Percentiles rank a stretch among this genome's conserved stretches.
Evolutionary conservation across 148 eudicot species (phyloP).

Genomic region (Polygonum maritimum): DNA sequence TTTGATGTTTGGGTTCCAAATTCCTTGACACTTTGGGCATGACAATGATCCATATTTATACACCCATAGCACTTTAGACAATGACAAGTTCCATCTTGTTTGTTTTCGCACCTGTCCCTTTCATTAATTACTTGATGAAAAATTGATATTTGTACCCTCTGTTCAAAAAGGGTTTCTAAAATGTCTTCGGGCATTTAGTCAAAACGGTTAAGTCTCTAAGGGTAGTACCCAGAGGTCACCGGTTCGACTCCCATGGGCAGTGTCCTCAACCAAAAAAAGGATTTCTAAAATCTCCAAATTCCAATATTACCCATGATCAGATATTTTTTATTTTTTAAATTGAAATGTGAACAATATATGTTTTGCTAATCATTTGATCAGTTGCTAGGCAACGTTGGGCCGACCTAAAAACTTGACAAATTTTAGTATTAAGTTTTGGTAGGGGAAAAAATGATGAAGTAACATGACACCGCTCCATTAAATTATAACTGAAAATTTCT

Average conservation of each 20-base stretch:
- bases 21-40: constrained; percentile 9
- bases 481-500: neutral
- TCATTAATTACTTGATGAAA: neutral
- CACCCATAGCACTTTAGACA: constrained; percentile 4
- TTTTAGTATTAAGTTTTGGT: too few species aligned
- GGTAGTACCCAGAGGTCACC: too few species aligned
- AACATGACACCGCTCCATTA: neutral
- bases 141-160: neutral
- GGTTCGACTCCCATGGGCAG: too few species aligned
- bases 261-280: too few species aligned
- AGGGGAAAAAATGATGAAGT: too few species aligned
- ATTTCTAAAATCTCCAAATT: neutral
- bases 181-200: too few species aligned
- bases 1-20: constrained; percentile 5
- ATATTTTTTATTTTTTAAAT: neutral
- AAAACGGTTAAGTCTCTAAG: too few species aligned
- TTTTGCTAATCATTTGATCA: neutral
- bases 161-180: neutral
- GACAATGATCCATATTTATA: constrained; percentile 3
- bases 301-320: neutral
- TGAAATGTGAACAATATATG: neutral
- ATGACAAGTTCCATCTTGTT: constrained; percentile 2
- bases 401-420: too few species aligned
- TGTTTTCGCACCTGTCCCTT: neutral
- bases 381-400: neutral